These are phyloP conservation scores for Aspergillus diversus DNA, from an alignment of 495 filamentous ascomycete genomes.

Conservation along the genomic window DNA sequence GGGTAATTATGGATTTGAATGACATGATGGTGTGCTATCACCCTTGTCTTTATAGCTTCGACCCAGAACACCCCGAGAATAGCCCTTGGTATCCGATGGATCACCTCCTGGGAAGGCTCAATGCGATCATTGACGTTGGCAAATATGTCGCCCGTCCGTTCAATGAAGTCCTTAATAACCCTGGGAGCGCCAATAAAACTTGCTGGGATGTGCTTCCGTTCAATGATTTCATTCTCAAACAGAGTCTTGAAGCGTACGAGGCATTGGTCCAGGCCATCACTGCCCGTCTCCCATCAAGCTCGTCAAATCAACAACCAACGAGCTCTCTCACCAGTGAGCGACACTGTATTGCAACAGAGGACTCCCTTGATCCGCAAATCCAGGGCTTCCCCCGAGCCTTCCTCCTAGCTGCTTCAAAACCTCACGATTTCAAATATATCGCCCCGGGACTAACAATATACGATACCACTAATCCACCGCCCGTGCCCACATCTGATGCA, in stretches of 20 bases:
- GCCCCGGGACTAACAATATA: constrained; percentile 8
- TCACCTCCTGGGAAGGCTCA: constrained; percentile 2
- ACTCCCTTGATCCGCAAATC: background rate
- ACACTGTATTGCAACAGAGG: background rate
- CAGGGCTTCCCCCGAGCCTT: constrained; percentile 8
- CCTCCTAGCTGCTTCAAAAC: constrained; percentile 2
- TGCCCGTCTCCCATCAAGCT: constrained; percentile 1
- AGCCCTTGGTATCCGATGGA: background rate
- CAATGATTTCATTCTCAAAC: constrained; percentile 2
- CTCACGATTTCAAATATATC: background rate
- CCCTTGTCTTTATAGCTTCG: background rate
- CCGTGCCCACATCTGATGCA: background rate
- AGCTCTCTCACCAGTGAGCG: background rate
- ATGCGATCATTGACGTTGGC: constrained; percentile 12
- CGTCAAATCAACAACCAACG: background rate
- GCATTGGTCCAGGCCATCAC: background rate
- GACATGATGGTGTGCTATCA: constrained; percentile 5
- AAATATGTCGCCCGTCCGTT: background rate
- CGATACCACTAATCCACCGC: background rate
- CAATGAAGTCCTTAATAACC: background rate
- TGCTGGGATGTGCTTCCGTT: background rate
- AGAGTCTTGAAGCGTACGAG: background rate
- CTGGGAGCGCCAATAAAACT: background rate
- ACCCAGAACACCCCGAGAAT: background rate
- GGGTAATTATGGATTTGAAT: constrained; percentile 4